Conservation (phyloP, 1,284 basidiomycete genomes). For the Heterobasidion parviporum region DNA sequence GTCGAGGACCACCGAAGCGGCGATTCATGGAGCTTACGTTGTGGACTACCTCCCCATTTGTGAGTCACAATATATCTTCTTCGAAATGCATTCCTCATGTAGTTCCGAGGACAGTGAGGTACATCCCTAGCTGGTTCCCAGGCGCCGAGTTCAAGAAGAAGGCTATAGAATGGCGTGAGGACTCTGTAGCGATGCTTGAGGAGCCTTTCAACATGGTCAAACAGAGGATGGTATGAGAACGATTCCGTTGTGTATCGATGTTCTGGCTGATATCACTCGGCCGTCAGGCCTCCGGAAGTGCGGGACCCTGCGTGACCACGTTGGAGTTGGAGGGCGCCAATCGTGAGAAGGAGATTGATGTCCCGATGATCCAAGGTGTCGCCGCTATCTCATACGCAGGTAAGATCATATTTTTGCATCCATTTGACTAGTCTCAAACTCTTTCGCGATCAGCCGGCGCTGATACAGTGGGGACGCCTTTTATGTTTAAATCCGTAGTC, state of each 20-base stretch:
- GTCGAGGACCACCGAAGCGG: too few relatives aligned
- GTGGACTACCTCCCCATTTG: too few relatives aligned
- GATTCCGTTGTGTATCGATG: neutral
- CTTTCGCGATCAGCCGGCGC: neutral
- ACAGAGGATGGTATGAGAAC: neutral
- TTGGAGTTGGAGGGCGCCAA: neutral
- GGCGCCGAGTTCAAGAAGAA: constrained; percentile 36
- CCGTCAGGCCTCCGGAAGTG: neutral
- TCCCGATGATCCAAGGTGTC: neutral
- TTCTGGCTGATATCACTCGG: neutral
- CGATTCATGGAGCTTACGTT: too few relatives aligned
- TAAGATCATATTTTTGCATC: neutral
- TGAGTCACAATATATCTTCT: too few relatives aligned
- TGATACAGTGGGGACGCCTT: neutral
- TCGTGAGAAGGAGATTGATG: neutral
- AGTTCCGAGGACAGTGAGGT: constrained; percentile 16
- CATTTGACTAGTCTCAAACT: neutral
- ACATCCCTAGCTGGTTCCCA: constrained; percentile 33
- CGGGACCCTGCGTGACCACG: neutral
- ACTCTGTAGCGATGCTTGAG: constrained; percentile 4
- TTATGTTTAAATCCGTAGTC: neutral
- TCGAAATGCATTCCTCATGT: too few relatives aligned
- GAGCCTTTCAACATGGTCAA: neutral
- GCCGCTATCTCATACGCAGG: neutral
- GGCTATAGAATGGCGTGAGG: constrained; percentile 23